Percentiles rank a stretch among this genome's conserved stretches.
Conservation (phyloP, 2,329 filamentous ascomycete genomes). For the Zasmidium angulare region DNA sequence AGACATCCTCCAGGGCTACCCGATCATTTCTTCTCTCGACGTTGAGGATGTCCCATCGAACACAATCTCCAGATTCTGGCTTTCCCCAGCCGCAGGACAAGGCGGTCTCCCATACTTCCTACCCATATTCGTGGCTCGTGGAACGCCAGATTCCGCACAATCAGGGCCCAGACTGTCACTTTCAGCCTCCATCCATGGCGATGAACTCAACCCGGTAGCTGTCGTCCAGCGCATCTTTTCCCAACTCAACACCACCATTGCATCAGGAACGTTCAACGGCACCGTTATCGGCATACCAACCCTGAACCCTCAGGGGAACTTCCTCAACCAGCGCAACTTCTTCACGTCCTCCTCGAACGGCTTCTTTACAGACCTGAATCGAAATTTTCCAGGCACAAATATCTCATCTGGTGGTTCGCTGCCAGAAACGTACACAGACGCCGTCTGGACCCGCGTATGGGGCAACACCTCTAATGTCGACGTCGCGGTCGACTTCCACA, state of each 20-base stretch:
- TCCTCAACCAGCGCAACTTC: constrained; percentile 41
- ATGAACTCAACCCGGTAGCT: constrained; percentile 40
- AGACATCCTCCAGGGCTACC: constrained; percentile 23
- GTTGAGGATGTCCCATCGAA: constrained; percentile 38
- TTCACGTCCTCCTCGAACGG: constrained; percentile 40
- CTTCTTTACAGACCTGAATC: constrained; percentile 58
- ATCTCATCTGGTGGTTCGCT: constrained; percentile 22
- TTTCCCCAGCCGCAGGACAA: constrained; percentile 40
- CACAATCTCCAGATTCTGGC: constrained; percentile 38
- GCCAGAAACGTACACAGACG: constrained; percentile 27
- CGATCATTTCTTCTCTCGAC: constrained; percentile 30
- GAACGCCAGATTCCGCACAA: constrained; percentile 37
- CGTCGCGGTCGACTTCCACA: constrained; percentile 41
- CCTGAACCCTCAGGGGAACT: constrained; percentile 41
- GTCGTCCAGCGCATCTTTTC: constrained; percentile 39
- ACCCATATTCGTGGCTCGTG: constrained; percentile 40
- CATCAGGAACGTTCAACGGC: constrained; percentile 24
- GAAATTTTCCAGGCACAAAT: constrained; percentile 61
- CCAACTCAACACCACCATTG: constrained; percentile 38
- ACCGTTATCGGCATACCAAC: constrained; percentile 41
- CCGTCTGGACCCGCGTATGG: constrained; percentile 42
- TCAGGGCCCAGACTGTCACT: constrained; percentile 39
- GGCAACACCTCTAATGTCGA: constrained; percentile 40
- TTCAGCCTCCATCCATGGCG: constrained; percentile 40
- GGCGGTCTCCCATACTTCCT: constrained; percentile 40